Evolutionary conservation across 495 filamentous ascomycete species (phyloP).

Genomic region (Xylaria bambusicola): DNA sequence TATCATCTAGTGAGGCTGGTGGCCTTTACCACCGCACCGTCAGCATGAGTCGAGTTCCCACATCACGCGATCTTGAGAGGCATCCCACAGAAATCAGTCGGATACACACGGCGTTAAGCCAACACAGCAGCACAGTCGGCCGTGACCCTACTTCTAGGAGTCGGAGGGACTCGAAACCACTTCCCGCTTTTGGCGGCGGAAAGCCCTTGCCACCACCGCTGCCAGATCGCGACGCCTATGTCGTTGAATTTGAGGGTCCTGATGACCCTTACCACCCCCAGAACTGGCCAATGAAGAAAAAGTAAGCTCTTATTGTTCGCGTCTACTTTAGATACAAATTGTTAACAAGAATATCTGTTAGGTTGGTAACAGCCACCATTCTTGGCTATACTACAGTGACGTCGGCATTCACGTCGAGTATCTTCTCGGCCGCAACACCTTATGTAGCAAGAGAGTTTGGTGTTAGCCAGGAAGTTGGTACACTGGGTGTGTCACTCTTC

Average conservation of each 20-base stretch:
- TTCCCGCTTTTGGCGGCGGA: slow-evolving; percentile 66
- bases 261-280: slow-evolving; percentile 80
- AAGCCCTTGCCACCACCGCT: slow-evolving; percentile 76
- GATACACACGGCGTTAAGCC: slow-evolving; percentile 71
- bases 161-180: slow-evolving; percentile 53
- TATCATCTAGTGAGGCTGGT: slow-evolving; percentile 36
- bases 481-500: slow-evolving; percentile 68
- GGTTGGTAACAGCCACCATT: slow-evolving; percentile 66
- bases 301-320: slow-evolving; percentile 50
- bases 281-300: slow-evolving; percentile 79
- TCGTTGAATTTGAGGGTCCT: slow-evolving; percentile 81
- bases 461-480: slow-evolving; percentile 60
- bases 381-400: slow-evolving; percentile 78
- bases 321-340: neutral
- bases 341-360: slow-evolving; percentile 24
- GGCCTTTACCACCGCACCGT: slow-evolving; percentile 10
- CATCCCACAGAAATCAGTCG: slow-evolving; percentile 74
- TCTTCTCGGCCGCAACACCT: slow-evolving; percentile 66
- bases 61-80: slow-evolving; percentile 67
- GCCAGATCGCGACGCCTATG: slow-evolving; percentile 76
- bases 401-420: slow-evolving; percentile 69
- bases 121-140: slow-evolving; percentile 77
- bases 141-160: slow-evolving; percentile 48
- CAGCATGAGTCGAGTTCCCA: slow-evolving; percentile 61
- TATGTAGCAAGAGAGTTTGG: slow-evolving; percentile 53